Percentiles rank a stretch among this genome's conserved stretches.
Evolutionary conservation across 148 eudicot genomes (phyloP).

Genomic region (Rhododendron ovatum): DNA sequence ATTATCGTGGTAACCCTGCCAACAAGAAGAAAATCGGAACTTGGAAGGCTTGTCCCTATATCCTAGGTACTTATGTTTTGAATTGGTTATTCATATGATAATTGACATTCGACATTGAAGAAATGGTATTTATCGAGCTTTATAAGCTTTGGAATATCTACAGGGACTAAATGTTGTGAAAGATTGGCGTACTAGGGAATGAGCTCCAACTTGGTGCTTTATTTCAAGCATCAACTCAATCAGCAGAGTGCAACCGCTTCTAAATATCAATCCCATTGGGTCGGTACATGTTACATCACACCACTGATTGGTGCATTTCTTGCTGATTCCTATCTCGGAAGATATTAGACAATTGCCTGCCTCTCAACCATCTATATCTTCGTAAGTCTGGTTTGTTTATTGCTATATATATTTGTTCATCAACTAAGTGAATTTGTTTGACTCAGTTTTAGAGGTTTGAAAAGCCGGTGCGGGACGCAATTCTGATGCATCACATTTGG

Average conservation of each 20-base stretch:
- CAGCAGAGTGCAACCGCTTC: slow-evolving; percentile 23
- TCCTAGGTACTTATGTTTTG: slow-evolving; percentile 15
- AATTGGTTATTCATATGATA: not conserved
- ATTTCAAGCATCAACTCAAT: slow-evolving; percentile 18
- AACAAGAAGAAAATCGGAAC: slow-evolving; percentile 22
- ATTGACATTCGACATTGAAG: not conserved
- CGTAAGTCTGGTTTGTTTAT: slow-evolving; percentile 6
- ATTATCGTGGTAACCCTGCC: slow-evolving; percentile 24
- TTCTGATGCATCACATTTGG: not conserved
- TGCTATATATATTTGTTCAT: not conserved
- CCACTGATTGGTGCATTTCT: slow-evolving; percentile 26
- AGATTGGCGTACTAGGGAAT: slow-evolving; percentile 30
- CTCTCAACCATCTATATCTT: slow-evolving; percentile 26
- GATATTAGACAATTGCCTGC: slow-evolving; percentile 30
- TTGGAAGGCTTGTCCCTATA: slow-evolving; percentile 33
- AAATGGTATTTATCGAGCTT: not conserved
- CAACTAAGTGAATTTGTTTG: not conserved
- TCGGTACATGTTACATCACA: slow-evolving; percentile 24
- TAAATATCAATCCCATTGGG: slow-evolving; percentile 19
- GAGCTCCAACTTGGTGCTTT: slow-evolving; percentile 26
- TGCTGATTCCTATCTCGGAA: slow-evolving; percentile 31
- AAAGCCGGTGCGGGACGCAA: not conserved
- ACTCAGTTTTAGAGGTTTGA: not conserved
- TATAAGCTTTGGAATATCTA: not conserved
- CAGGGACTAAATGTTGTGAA: slow-evolving; percentile 26